Conservation (phyloP, 192 early-diverging fungal genomes). For the Coemansia sp. region DNA sequence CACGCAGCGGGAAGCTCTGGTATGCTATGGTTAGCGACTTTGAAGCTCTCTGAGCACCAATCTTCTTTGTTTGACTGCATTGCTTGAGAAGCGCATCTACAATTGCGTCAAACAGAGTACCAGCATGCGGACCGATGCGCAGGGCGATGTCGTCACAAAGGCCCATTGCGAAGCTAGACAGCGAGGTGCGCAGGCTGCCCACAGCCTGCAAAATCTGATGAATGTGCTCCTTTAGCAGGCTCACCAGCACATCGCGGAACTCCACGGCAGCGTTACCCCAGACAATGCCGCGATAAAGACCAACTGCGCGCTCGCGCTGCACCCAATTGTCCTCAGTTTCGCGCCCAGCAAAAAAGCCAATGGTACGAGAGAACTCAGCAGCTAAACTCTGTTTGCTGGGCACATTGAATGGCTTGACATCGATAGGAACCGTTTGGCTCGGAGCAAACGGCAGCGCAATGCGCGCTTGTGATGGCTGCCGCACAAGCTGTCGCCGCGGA, state of each 20-base stretch:
- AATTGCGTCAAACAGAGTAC: constrained; percentile 30
- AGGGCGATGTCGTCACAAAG: constrained; percentile 50
- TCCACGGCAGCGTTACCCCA: constrained; percentile 53
- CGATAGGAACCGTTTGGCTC: constrained; percentile 22
- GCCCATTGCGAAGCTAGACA: constrained; percentile 37
- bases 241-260: constrained; percentile 34
- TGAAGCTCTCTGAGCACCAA: constrained; percentile 46
- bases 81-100: constrained; percentile 39
- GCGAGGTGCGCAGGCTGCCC: constrained; percentile 47
- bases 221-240: constrained; percentile 31
- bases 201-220: constrained; percentile 45
- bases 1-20: constrained; percentile 37
- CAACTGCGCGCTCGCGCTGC: constrained; percentile 45
- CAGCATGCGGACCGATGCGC: constrained; percentile 45
- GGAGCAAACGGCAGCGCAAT: constrained; percentile 31
- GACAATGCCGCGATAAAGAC: constrained; percentile 45
- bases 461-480: constrained; percentile 31
- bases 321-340: constrained; percentile 53
- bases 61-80: constrained; percentile 50
- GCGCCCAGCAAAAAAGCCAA: constrained; percentile 37
- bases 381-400: constrained; percentile 32
- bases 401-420: constrained; percentile 38
- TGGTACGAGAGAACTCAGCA: constrained; percentile 31
- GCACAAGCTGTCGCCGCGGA: constrained; percentile 23
- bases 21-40: constrained; percentile 35